Evolutionary conservation across 208 protist genomes (phyloP).

Genomic region (Acanthamoeba lugdunensis): DNA sequence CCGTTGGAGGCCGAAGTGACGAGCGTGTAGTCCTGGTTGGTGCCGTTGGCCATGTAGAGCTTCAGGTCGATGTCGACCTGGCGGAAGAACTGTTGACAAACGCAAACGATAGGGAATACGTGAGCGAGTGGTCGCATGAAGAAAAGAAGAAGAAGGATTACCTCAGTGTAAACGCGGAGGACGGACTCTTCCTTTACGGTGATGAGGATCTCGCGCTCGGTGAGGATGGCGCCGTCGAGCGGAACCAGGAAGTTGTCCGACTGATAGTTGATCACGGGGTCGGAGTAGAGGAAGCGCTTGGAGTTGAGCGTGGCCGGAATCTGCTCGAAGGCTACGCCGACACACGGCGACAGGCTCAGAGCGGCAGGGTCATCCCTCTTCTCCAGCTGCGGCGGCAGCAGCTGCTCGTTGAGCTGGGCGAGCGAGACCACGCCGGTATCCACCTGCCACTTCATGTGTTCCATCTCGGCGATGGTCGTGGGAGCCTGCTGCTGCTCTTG

Average conservation of each 20-base stretch:
- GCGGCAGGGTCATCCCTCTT: neutral
- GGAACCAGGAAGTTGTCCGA: slow-evolving; percentile 70
- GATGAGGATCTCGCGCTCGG: slow-evolving; percentile 17
- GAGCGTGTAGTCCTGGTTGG: neutral
- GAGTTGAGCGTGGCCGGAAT: slow-evolving; percentile 58
- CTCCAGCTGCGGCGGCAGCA: neutral
- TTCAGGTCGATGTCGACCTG: slow-evolving; percentile 69
- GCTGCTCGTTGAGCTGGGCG: neutral
- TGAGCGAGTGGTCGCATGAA: neutral
- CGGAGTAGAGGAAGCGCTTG: slow-evolving; percentile 59
- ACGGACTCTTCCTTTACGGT: slow-evolving; percentile 39
- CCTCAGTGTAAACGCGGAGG: slow-evolving; percentile 67
- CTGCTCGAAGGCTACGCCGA: slow-evolving; percentile 39
- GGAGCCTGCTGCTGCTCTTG: neutral
- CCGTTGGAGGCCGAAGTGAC: slow-evolving; percentile 64
- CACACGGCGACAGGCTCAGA: neutral
- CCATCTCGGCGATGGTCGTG: neutral
- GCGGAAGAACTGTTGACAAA: neutral
- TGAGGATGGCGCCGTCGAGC: slow-evolving; percentile 9
- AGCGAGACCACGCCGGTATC: neutral
- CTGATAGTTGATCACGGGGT: slow-evolving; percentile 69
- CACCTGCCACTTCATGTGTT: neutral
- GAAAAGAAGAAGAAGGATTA: neutral
- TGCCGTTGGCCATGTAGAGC: neutral
- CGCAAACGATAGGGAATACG: neutral